Evolutionary conservation across 192 early-diverging fungal genomes (phyloP).

Genomic region (Linnemannia hyalina): DNA sequence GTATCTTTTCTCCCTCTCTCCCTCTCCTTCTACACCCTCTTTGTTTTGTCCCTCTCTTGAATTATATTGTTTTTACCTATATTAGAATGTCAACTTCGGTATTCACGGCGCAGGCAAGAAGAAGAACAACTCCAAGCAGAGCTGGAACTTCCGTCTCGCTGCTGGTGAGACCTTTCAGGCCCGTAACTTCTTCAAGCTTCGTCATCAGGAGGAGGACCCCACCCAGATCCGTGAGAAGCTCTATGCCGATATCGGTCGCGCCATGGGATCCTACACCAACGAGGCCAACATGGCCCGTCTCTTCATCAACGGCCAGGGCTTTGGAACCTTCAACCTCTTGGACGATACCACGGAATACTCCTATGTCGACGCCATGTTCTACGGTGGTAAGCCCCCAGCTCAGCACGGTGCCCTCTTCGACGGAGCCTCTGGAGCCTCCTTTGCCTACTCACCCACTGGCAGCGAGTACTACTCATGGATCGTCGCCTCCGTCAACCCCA

Average conservation of each 20-base stretch:
- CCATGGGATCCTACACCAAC: constrained; percentile 60
- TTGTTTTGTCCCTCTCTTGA: not conserved
- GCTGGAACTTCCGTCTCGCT: constrained; percentile 58
- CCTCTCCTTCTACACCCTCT: constrained; percentile 3
- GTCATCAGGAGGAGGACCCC: constrained; percentile 64
- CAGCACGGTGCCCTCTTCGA: constrained; percentile 59
- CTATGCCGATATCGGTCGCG: constrained; percentile 57
- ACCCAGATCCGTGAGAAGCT: constrained; percentile 67
- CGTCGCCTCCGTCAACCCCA: constrained; percentile 45
- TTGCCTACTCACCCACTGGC: constrained; percentile 44
- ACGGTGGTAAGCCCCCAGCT: constrained; percentile 40
- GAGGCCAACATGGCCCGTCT: constrained; percentile 62
- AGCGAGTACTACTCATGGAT: constrained; percentile 39
- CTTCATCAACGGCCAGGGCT: constrained; percentile 58
- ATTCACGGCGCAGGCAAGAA: constrained; percentile 62
- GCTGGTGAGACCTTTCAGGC: constrained; percentile 28
- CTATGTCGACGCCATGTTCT: constrained; percentile 58
- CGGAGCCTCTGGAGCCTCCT: constrained; percentile 61
- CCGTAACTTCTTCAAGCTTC: constrained; percentile 62
- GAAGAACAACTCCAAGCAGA: constrained; percentile 66
- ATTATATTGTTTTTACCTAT: not conserved
- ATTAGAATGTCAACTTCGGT: constrained; percentile 58
- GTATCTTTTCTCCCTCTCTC: not conserved
- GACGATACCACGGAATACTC: constrained; percentile 62
- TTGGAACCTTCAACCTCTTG: constrained; percentile 63